phyloP scores from a whole-genome alignment of 2,329 filamentous ascomycete genomes.

The Nothopassalora personata region DNA sequence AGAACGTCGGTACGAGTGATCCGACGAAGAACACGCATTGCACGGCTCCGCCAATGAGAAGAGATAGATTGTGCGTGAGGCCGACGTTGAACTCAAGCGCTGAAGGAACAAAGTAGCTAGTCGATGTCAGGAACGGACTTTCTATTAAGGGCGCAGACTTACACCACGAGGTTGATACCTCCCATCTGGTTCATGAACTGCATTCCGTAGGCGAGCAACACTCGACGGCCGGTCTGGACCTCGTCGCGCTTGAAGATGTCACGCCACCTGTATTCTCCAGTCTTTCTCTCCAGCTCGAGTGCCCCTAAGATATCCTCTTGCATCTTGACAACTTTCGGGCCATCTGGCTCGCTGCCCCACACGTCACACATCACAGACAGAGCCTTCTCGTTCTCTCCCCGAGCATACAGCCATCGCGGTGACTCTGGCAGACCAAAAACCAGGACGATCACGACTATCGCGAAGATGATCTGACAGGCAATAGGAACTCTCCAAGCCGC shows the following conservation, averaged over 20 bases:
- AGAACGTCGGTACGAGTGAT: constrained; percentile 43
- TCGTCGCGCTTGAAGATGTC: constrained; percentile 37
- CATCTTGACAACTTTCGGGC: constrained; percentile 28
- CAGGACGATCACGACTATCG: constrained; percentile 36
- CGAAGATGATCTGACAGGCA: constrained; percentile 40
- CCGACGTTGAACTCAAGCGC: constrained; percentile 46
- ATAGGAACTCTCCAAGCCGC: constrained; percentile 46
- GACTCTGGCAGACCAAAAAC: constrained; percentile 37
- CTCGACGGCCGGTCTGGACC: constrained; percentile 37
- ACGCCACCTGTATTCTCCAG: constrained; percentile 37
- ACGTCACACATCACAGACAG: constrained; percentile 33
- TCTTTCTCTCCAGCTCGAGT: constrained; percentile 33
- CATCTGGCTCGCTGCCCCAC: constrained; percentile 26
- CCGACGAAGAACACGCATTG: constrained; percentile 41
- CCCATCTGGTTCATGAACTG: constrained; percentile 29
- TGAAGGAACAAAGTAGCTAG: constrained; percentile 39
- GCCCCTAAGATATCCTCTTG: constrained; percentile 35
- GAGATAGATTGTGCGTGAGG: constrained; percentile 39
- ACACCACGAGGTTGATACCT: constrained; percentile 38
- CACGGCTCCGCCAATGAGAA: constrained; percentile 45
- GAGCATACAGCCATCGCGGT: constrained; percentile 39
- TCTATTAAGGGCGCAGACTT: constrained; percentile 8
- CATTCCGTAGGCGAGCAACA: constrained; percentile 31
- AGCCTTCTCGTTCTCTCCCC: constrained; percentile 30
- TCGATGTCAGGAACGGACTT: not conserved